Base-by-base conservation (phyloP, 179 eudicot species). In the Pouteria campechiana region DNA sequence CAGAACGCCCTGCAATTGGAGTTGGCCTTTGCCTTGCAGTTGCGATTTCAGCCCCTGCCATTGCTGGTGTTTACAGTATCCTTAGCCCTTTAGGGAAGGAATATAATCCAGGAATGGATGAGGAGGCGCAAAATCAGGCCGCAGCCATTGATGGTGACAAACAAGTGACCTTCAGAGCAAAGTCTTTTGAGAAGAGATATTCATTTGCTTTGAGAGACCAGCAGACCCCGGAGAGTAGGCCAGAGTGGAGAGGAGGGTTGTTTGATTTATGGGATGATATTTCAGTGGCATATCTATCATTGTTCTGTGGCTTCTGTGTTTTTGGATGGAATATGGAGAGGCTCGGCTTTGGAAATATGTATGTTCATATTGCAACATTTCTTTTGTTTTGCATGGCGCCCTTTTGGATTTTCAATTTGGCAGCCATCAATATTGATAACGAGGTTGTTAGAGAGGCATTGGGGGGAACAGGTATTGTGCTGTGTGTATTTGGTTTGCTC, bases 301-400 rank as follows among this genome's bases (percentile, higher is more conserved):
- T 89, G 15, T 89, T 74, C 34, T 89, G 97, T 57, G 50, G 68
- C 29, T 79, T 79, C 58, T 89, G 97, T 65, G 97, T 89, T 37
- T 89, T 89, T n/a, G 97, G 97, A 15, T 85, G 97, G 97, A 85
- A 89, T 41, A 81, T 81, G 97, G 97, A 85, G 71, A 72, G 93
- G 37, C 72, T 85, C 24, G 95, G 95, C 46, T 79, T 85, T 31
- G 95, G 97, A 5, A 89, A 89, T 63, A 76, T 72, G 90, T 85
- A 89, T 51, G 97, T 85, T 32, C 97, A 85, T 50, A 72, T 82
- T 19, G 86, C 76, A 3, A 89, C 97, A 19, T 89, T 85, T 66
- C 65, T 89, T 25, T 70, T 89, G 17, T 84, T 89, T 43, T 89
- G 97, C 56, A 17, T 65, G 25, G 93, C 97, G 27, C 97, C 97